Base-by-base conservation (phyloP, 2,329 filamentous ascomycete species). In the Cordyceps tenuipes region DNA sequence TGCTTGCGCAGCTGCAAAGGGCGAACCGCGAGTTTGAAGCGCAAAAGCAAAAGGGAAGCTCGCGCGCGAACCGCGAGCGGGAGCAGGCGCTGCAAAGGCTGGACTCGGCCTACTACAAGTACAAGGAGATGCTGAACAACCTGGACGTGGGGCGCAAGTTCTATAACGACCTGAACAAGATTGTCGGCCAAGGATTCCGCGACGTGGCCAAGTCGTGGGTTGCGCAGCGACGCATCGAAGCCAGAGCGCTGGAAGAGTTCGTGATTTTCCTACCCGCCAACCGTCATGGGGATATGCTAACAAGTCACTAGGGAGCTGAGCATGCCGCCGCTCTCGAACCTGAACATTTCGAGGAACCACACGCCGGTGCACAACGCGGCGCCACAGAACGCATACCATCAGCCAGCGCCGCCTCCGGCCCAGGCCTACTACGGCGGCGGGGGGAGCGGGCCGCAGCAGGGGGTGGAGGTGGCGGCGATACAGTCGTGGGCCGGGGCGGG, bases 81-180 rank as follows among this genome's bases (percentile, higher is more conserved):
- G 93, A 97, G 71, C 83, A 88, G 65, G 91, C 91, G 0, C 75
- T 99, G 53, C 94, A 99, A 73, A 85, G 83, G 63, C 78, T 99
- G 10, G 93, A 97, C 72, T 91, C 89, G 64, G 93, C 91, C 0
- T 97, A 96, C 71, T 86, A 91, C 73, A 95, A 93, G 74, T 97
- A 97, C 77, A 96, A 96, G 75, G 93, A 99, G 71, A 90, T 97
- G 60, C 85, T 96, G 61, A 90, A 84, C 64, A 96, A 97, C 69
- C 80, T 97, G 3, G 93, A 97, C 65, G 90, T 89, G 0, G 94
- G 91, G 0, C 81, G 93, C 57, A 97, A 94, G 71, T 99, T 99
- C 71, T 99, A 97, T 77, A 99, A 99, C 66, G 92, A 97, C 69
- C 80, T 99, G 5, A 90, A 89, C 51, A 90, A 88, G 73, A 91